Evolutionary conservation across 1,284 basidiomycete genomes (phyloP), one percentile per base, ranked within the genome.

Genomic region (Cryptococcus amylolentus): DNA sequence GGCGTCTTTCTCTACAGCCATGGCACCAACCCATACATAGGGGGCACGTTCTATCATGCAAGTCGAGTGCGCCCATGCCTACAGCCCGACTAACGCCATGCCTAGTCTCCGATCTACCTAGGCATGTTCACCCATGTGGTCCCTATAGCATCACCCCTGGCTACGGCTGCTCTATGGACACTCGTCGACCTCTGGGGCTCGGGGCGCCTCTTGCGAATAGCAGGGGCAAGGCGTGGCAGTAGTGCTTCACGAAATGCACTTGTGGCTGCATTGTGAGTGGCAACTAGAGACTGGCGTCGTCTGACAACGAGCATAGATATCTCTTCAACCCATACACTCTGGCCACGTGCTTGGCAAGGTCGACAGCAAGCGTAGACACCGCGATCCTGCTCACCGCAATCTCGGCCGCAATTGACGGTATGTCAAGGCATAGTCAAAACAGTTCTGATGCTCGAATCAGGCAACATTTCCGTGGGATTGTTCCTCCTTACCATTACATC

Each of bases 321-420:
- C 82, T 97, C 3, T 77, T 95, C 58, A 96, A 96, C 65, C 94
- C 94, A 4, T 94, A 95, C 72, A 78, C 89, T 5, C 73, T 94
- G 48, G 79, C 91, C 1, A 85, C 91, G 0, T 88, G 86, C 40
- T 77, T 93, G 2, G 88, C 91, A 0, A 78, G 86, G 8, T 94
- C 92, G 0, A 89, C 89, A 0, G 86, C 89, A 0, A 82, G 84
- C 0, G 78, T 97, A 18, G 89, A 93, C 69, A 92, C 88, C 67
- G 80, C 84, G 0, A 75, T 89, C 5, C 75, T 85, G 31, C 78
- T 95, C 1, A 69, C 87, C 1, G 73, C 86, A 1, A 72, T 96
- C n/a, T 82, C 86, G 77, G 85, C 86, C 56, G 89, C 90, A 0
- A 82, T 84, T 46, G 74, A 82, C 77, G 84, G 90, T 89, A 44